Conservation (phyloP, 768 basidiomycete genomes). For the Neoboletus brunneissimus region DNA sequence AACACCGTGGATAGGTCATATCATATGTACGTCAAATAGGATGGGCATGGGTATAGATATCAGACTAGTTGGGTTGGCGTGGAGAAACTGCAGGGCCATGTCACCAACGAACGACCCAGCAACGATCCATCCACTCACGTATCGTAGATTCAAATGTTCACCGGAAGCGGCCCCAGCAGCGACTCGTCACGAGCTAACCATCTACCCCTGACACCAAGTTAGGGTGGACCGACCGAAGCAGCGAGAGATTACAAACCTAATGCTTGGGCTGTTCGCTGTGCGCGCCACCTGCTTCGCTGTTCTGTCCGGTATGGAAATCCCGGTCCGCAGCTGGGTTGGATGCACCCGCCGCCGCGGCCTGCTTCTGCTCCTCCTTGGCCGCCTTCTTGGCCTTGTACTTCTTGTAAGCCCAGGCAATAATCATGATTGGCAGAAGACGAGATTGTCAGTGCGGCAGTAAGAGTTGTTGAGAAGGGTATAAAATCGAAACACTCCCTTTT, state of each 20-base stretch:
- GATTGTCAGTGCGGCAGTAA: not conserved
- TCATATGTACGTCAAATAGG: not conserved
- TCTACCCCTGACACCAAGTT: not conserved
- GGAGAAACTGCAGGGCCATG: not conserved
- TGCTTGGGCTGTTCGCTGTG: not conserved
- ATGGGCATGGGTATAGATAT: not conserved
- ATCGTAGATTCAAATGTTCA: not conserved
- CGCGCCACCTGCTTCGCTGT: not conserved
- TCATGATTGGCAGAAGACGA: conserved; percentile 5
- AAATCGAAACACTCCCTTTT: conserved; percentile 4
- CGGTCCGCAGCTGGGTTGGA: not conserved
- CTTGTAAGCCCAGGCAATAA: conserved; percentile 16
- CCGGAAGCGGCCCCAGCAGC: too few relatives aligned
- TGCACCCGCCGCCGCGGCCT: not conserved
- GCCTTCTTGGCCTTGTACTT: conserved; percentile 28
- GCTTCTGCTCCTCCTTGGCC: conserved; percentile 17
- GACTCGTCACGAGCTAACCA: not conserved
- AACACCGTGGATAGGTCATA: not conserved
- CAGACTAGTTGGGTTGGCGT: not conserved
- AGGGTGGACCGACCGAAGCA: not conserved
- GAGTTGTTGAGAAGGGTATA: not conserved
- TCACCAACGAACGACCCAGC: conserved; percentile 3
- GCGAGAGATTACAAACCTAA: conserved; percentile 10
- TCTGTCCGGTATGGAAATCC: not conserved
- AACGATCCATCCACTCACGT: conserved; percentile 8